Evolutionary conservation across 768 basidiomycete species (phyloP).

Genomic region (Lactarius hatsudake): DNA sequence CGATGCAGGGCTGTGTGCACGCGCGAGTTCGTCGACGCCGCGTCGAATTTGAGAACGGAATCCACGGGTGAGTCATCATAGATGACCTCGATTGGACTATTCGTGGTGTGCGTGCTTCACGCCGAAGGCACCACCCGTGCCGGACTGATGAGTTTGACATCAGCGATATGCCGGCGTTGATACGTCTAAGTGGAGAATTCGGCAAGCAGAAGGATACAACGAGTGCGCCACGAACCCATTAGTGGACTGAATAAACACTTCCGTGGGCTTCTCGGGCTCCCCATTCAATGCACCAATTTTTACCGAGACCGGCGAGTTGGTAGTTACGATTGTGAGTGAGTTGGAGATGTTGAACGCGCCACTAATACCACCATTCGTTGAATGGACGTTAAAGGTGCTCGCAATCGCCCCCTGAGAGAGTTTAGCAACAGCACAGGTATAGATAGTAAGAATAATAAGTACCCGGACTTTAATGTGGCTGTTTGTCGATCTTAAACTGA

Average conservation of each 20-base stretch:
- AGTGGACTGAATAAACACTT: slow-evolving; percentile 37
- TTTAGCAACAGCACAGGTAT: neutral
- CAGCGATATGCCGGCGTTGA: slow-evolving; percentile 37
- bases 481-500: slow-evolving; percentile 26
- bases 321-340: slow-evolving; percentile 34
- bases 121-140: slow-evolving; percentile 35
- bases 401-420: slow-evolving; percentile 35
- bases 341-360: slow-evolving; percentile 39
- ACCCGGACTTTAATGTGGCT: slow-evolving; percentile 34
- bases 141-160: slow-evolving; percentile 30
- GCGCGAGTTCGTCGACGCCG: slow-evolving; percentile 33
- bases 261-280: slow-evolving; percentile 30
- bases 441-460: neutral
- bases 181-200: slow-evolving; percentile 31
- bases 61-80: slow-evolving; percentile 37
- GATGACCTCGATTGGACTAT: slow-evolving; percentile 33
- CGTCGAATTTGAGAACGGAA: slow-evolving; percentile 35
- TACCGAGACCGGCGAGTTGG: slow-evolving; percentile 35
- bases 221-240: slow-evolving; percentile 40
- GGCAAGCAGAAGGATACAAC: neutral
- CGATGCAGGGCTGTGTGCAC: slow-evolving; percentile 34
- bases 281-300: slow-evolving; percentile 31
- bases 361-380: slow-evolving; percentile 37
- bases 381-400: slow-evolving; percentile 27
- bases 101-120: slow-evolving; percentile 34